phyloP scores from a whole-genome alignment of 1,284 basidiomycete genomes.

The Cryptococcus sp. region DNA sequence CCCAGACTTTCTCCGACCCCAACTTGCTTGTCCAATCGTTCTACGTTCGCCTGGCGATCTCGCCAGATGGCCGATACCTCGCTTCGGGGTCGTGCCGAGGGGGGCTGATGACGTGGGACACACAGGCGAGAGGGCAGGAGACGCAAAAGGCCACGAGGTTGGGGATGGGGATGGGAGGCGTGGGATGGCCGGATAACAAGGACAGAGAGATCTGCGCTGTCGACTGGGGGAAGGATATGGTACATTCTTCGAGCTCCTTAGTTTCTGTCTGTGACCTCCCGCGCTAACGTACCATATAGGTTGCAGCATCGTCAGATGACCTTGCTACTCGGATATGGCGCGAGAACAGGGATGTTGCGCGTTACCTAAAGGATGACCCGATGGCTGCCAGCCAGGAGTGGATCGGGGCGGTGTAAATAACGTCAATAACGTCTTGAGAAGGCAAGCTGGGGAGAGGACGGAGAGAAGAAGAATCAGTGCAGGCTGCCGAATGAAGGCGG shows the following conservation, averaged over 20 bases:
- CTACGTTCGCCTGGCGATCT: constrained; percentile 44
- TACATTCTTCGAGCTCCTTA: too few species aligned
- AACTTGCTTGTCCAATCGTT: constrained; percentile 38
- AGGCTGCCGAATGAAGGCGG: too few species aligned
- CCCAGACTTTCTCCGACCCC: constrained; percentile 37
- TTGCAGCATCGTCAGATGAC: constrained; percentile 46
- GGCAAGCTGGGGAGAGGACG: too few species aligned
- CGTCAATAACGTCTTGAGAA: too few species aligned
- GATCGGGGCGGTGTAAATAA: constrained; percentile 15
- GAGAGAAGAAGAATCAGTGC: too few species aligned
- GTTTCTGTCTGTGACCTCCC: too few species aligned
- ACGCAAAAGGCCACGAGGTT: constrained; percentile 22
- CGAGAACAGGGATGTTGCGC: constrained; percentile 21
- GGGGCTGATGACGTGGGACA: constrained; percentile 46
- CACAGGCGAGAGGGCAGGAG: constrained; percentile 1
- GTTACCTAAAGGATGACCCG: constrained; percentile 19
- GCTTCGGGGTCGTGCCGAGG: constrained; percentile 40
- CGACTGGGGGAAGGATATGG: constrained; percentile 47
- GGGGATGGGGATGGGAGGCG: constrained; percentile 14
- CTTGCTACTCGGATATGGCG: constrained; percentile 44
- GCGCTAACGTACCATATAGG: constrained; percentile 12
- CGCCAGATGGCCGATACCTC: constrained; percentile 42
- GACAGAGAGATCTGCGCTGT: constrained; percentile 42
- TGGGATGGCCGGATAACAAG: constrained; percentile 18
- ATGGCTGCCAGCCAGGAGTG: constrained; percentile 14